A percentile compares a stretch with the other conserved stretches of the same genome.
phyloP scores from a whole-genome alignment of 306 rosid genomes.

The Pyrus communis region DNA sequence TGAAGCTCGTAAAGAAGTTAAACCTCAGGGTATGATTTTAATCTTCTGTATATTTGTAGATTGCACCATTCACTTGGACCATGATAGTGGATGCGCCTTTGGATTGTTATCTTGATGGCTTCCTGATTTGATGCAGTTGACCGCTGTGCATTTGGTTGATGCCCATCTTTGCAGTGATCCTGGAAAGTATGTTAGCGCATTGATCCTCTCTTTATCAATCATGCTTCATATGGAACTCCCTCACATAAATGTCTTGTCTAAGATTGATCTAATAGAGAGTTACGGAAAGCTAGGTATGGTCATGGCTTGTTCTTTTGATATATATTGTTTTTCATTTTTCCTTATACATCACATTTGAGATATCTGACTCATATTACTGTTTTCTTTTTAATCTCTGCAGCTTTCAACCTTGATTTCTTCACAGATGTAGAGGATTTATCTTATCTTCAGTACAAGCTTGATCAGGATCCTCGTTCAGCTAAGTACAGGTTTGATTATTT shows the following conservation, averaged over 20 bases:
- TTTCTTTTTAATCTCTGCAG: slow-evolving; percentile 36
- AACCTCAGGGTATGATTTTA: slow-evolving; percentile 57
- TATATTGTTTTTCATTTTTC: not conserved
- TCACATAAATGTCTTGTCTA: slow-evolving; percentile 77
- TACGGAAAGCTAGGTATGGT: slow-evolving; percentile 78
- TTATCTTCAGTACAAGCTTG: slow-evolving; percentile 68
- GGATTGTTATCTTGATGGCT: slow-evolving; percentile 15
- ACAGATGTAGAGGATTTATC: slow-evolving; percentile 91
- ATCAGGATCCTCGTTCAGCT: slow-evolving; percentile 76
- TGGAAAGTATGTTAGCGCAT: slow-evolving; percentile 82
- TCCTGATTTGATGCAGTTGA: slow-evolving; percentile 62
- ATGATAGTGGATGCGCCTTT: not conserved
- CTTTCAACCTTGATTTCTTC: slow-evolving; percentile 83
- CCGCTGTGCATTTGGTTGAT: slow-evolving; percentile 88
- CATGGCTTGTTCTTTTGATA: not conserved
- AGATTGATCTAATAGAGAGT: slow-evolving; percentile 86
- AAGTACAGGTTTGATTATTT: slow-evolving; percentile 62
- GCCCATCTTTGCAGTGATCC: slow-evolving; percentile 97
- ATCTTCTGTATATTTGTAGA: slow-evolving; percentile 15
- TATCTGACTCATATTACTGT: not conserved
- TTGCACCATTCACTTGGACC: not conserved
- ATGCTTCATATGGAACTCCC: slow-evolving; percentile 94
- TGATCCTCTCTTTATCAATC: slow-evolving; percentile 81
- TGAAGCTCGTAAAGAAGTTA: slow-evolving; percentile 68
- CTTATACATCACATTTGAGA: not conserved